These are phyloP conservation scores for Alternaria sp. DNA, from an alignment of 2,329 filamentous ascomycete species.

Conservation along the genomic window DNA sequence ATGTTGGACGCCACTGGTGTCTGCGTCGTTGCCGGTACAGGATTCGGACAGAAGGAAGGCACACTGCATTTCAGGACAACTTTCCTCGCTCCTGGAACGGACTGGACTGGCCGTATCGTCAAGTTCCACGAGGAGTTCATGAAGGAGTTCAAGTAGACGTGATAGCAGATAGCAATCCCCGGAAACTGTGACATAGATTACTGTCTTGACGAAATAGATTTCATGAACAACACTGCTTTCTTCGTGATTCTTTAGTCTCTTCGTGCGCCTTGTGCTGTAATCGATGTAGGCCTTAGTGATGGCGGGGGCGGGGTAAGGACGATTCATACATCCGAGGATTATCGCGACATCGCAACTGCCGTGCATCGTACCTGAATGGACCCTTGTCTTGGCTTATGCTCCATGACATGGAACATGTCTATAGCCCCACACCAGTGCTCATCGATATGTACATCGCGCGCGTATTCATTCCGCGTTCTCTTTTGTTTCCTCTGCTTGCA, in stretches of 20 bases:
- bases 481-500: neutral
- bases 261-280: neutral
- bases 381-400: conserved; percentile 13
- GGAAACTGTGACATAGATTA: neutral
- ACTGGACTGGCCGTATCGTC: conserved; percentile 87
- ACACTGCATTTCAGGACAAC: conserved; percentile 96
- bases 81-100: conserved; percentile 93
- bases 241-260: neutral
- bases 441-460: neutral
- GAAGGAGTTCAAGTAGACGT: conserved; percentile 70
- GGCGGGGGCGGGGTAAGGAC: conserved; percentile 9
- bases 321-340: conserved; percentile 1
- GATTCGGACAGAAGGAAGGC: conserved; percentile 92
- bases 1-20: conserved; percentile 94
- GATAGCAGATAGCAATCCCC: too few species aligned
- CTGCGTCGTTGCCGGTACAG: conserved; percentile 90
- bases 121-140: conserved; percentile 94
- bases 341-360: conserved; percentile 15
- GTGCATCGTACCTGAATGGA: conserved; percentile 17
- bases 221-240: neutral
- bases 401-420: conserved; percentile 9
- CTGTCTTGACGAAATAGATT: neutral
- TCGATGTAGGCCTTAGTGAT: neutral
- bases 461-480: neutral
- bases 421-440: conserved; percentile 1